Conservation (phyloP, 306 rosid genomes). For the Notholithocarpus densiflorus region DNA sequence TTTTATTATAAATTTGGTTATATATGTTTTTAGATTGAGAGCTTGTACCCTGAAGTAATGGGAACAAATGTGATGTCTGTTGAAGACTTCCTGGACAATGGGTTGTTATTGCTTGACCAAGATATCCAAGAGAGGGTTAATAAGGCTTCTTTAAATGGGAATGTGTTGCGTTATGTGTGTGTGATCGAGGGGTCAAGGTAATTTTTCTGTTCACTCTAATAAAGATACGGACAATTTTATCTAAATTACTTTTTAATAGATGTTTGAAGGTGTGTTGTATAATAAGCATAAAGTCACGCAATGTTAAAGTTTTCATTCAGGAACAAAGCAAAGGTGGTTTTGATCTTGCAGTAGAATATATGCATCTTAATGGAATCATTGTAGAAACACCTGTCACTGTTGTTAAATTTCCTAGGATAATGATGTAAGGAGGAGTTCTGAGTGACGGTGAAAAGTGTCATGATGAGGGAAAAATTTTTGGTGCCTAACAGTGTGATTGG, state of each 20-base stretch:
- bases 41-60: slow-evolving; percentile 93
- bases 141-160: slow-evolving; percentile 72
- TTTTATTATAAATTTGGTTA: background rate
- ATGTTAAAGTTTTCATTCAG: background rate
- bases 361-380: background rate
- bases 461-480: too few species aligned
- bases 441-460: background rate
- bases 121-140: slow-evolving; percentile 74
- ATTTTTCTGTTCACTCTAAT: background rate
- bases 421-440: background rate
- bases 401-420: background rate
- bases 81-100: slow-evolving; percentile 61
- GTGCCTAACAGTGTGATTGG: too few species aligned
- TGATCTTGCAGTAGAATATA: background rate
- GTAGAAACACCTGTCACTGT: too few species aligned
- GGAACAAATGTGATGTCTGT: slow-evolving; percentile 63
- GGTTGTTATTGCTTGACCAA: slow-evolving; percentile 53
- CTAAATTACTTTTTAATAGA: background rate
- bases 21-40: slow-evolving; percentile 58
- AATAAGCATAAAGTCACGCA: background rate
- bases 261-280: background rate
- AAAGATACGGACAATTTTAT: background rate
- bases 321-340: background rate
- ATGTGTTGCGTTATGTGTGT: slow-evolving; percentile 83
- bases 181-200: slow-evolving; percentile 68